Conservation (phyloP, 2,329 filamentous ascomycete species). For the Aspergillus ibericus region DNA sequence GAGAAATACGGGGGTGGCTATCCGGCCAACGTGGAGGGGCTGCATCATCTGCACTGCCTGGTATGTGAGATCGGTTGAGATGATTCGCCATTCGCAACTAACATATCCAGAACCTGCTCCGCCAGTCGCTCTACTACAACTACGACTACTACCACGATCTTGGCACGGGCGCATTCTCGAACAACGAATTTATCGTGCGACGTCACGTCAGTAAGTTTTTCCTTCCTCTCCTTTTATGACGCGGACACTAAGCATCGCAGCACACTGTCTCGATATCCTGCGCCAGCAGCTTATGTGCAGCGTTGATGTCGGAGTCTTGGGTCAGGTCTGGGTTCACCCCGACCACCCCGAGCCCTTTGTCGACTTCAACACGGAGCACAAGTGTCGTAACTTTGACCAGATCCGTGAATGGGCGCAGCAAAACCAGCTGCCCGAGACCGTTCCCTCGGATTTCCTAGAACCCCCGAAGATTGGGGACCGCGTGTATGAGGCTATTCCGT, state of each 20-base stretch:
- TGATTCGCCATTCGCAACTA: not conserved
- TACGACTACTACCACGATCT: conserved; percentile 56
- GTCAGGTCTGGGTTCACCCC: conserved; percentile 58
- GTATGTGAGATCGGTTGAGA: conserved; percentile 30
- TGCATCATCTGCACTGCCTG: conserved; percentile 52
- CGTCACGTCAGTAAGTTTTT: conserved; percentile 57
- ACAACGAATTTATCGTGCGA: conserved; percentile 56
- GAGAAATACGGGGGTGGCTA: conserved; percentile 60
- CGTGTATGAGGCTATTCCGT: conserved; percentile 27
- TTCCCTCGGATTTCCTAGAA: conserved; percentile 46
- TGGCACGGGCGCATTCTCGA: conserved; percentile 55
- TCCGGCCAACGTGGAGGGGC: conserved; percentile 33
- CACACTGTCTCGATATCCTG: conserved; percentile 62
- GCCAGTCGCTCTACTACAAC: conserved; percentile 61
- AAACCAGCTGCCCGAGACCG: conserved; percentile 50
- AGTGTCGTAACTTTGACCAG: conserved; percentile 59
- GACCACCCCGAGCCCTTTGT: conserved; percentile 55
- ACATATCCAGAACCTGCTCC: conserved; percentile 54
- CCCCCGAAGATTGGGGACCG: conserved; percentile 31
- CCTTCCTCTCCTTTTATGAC: no score
- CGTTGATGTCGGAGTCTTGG: conserved; percentile 60
- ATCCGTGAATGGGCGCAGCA: conserved; percentile 56
- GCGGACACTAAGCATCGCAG: conserved; percentile 26
- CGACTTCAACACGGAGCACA: conserved; percentile 63
- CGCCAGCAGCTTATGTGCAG: conserved; percentile 66